Evolutionary conservation across 768 basidiomycete genomes (phyloP), one percentile per base, ranked within the genome.

Genomic region (Plicaturopsis crispa): DNA sequence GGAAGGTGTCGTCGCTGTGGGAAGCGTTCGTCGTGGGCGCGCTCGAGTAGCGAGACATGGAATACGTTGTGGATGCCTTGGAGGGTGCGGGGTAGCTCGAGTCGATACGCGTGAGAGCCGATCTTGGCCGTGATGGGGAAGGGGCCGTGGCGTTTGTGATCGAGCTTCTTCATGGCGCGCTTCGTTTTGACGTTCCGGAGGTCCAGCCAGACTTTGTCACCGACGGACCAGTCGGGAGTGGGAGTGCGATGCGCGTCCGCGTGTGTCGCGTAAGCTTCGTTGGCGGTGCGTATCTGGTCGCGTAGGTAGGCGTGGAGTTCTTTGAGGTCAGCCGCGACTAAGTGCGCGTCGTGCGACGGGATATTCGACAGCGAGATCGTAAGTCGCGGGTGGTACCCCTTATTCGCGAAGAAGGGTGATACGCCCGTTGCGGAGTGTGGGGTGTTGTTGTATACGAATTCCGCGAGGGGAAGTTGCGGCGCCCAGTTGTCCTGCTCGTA

Each of bases 381-480:
- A 10, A 44, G 38, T 11, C 43, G 34, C 2, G 56, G 57, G 30
- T 61, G 38, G 17, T 46, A 48, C 18, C 61, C 56, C 28, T 56
- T 48, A 43, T 58, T 60, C 5, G 54, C 31, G 28, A 53, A 57
- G 48, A 63, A 62, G 0, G 57, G 62, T 5, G 57, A 50, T 13
- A 57, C 33, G 1, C 55, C 51, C n/a, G 54, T 63, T 1, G 56
- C 43, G 1, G 49, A 39, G 18, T 52, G 44, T 0, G 46, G 34
- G 6, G 49, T 42, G 38, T 56, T 55, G 41, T 65, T 65, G 37
- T 53, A 53, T 1, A 58, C 48, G 36, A 63, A 65, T 28, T 65
- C 53, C 0, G 59, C 51, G 11, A 52, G 47, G n/a, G 53, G 44
- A 1, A 65, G 37, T 36, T 50, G 53, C 6, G 55, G 42, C 0